Evolutionary conservation across 768 basidiomycete genomes (phyloP).

Genomic region (Russula sp.): DNA sequence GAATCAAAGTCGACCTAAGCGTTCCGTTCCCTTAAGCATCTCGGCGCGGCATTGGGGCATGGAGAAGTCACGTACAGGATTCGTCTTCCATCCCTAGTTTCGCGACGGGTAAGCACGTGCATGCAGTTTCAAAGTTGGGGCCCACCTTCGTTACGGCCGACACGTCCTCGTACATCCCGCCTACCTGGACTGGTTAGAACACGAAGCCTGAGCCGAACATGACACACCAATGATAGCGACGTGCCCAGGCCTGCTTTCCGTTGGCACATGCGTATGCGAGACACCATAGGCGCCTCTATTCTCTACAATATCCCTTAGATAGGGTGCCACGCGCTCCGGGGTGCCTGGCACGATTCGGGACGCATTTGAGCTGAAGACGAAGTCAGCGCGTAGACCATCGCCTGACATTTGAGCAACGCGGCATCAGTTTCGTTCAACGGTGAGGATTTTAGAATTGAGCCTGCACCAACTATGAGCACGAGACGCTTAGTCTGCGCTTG

Average conservation of each 20-base stretch:
- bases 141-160: constrained; percentile 76
- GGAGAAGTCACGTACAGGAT: constrained; percentile 47
- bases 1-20: constrained; percentile 72
- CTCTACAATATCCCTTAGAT: constrained; percentile 62
- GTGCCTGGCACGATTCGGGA: constrained; percentile 48
- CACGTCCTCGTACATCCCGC: constrained; percentile 89
- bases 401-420: constrained; percentile 36
- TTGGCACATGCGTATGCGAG: constrained; percentile 82
- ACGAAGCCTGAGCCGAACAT: constrained; percentile 1
- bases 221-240: constrained; percentile 74
- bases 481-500: constrained; percentile 59
- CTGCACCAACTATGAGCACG: constrained; percentile 72
- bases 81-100: constrained; percentile 75
- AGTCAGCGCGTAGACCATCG: constrained; percentile 80
- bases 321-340: constrained; percentile 62
- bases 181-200: constrained; percentile 28
- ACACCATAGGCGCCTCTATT: constrained; percentile 73
- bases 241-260: constrained; percentile 83
- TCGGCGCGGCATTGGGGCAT: not conserved
- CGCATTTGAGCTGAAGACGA: constrained; percentile 59
- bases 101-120: constrained; percentile 13
- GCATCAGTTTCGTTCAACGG: not conserved
- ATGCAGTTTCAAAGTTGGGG: not conserved
- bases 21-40: not conserved
- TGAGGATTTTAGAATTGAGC: not conserved